These are phyloP conservation scores for Lyophyllum atratum DNA, from an alignment of 768 basidiomycete species.

Conservation along the genomic window DNA sequence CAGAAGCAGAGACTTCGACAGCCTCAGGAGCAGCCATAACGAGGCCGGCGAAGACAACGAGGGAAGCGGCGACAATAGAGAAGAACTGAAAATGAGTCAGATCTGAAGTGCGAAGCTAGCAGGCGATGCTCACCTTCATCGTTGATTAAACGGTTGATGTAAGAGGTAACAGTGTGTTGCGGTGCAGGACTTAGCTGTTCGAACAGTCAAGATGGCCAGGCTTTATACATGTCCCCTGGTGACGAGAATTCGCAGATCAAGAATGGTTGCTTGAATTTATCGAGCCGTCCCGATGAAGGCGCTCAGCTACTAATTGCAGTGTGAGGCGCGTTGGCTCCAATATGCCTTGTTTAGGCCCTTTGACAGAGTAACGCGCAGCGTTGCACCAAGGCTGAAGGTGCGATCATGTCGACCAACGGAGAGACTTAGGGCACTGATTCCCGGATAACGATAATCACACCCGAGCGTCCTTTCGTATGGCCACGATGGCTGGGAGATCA, in stretches of 20 bases:
- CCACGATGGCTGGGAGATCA: too few species aligned
- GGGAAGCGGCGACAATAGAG: slow-evolving; percentile 5
- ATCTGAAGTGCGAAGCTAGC: not conserved
- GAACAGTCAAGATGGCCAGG: not conserved
- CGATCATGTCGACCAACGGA: not conserved
- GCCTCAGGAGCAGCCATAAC: slow-evolving; percentile 10
- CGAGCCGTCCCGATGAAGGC: not conserved
- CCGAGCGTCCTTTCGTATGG: too few species aligned
- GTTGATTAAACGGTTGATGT: not conserved
- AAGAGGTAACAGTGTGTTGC: not conserved
- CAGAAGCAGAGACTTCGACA: not conserved
- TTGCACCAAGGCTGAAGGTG: not conserved
- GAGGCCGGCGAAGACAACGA: slow-evolving; percentile 15
- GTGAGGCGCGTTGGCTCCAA: not conserved
- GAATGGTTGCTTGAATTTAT: not conserved
- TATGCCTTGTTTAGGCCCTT: not conserved
- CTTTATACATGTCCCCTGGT: not conserved
- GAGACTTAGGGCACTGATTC: not conserved
- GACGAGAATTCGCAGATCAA: not conserved
- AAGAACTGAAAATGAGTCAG: slow-evolving; percentile 11
- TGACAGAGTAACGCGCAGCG: not conserved
- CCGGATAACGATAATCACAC: too few species aligned
- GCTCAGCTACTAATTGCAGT: not conserved
- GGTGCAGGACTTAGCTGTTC: not conserved
- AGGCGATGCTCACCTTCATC: slow-evolving; percentile 8